These are phyloP conservation scores for Cicer cuneatum DNA, from an alignment of 306 rosid species.

Conservation along the genomic window DNA sequence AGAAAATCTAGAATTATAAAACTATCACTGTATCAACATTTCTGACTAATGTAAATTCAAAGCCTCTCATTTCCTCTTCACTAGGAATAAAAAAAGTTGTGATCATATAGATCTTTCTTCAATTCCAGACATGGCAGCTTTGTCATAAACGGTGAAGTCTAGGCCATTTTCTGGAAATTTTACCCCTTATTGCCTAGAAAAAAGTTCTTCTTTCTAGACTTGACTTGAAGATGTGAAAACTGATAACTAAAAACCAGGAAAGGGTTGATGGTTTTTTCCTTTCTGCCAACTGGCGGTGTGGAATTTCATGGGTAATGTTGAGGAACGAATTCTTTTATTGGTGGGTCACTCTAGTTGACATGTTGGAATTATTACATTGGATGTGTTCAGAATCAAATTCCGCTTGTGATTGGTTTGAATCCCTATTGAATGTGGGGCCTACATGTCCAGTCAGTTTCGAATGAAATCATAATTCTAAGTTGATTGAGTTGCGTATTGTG, in stretches of 20 bases:
- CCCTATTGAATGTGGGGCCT: background rate
- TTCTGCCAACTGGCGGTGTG: background rate
- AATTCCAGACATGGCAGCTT: background rate
- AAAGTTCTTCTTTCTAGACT: no score
- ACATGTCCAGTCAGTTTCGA: background rate
- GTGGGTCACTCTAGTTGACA: background rate
- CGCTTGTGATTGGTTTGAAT: background rate
- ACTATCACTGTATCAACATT: no score
- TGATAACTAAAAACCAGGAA: no score
- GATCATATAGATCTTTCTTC: background rate
- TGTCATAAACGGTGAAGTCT: background rate
- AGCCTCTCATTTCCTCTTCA: no score
- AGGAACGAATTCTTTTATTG: background rate
- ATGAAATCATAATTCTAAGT: background rate
- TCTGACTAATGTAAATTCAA: no score
- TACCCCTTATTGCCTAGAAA: background rate
- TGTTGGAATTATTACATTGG: conserved; percentile 19
- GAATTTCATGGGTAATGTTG: background rate
- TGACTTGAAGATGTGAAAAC: no score
- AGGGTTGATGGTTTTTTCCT: no score
- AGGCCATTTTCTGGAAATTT: background rate
- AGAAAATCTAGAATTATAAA: no score
- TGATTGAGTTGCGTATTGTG: background rate
- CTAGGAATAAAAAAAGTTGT: no score
- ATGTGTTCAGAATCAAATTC: background rate